Percentiles rank a stretch among this genome's conserved stretches.
phyloP scores from a whole-genome alignment of 345 rosid species.

The Eucalyptus viminalis region DNA sequence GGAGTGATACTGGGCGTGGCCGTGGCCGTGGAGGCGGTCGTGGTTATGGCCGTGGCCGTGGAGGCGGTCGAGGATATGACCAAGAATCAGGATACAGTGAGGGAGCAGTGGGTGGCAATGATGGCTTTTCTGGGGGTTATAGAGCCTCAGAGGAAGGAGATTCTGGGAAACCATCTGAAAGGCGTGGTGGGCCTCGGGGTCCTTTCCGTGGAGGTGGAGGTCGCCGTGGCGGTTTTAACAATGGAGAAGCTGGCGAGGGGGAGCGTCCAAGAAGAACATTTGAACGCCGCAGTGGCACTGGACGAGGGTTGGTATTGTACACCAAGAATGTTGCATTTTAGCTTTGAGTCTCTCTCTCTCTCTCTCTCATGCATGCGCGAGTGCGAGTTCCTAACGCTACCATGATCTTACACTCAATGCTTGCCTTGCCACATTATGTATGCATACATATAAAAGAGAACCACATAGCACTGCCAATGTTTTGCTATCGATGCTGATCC shows the following conservation, averaged over 20 bases:
- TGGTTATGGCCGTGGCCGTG: conserved; percentile 23
- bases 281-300: conserved; percentile 94
- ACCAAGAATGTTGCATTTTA: neutral
- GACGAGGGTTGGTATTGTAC: conserved; percentile 63
- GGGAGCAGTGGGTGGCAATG: conserved; percentile 18
- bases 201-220: conserved; percentile 71
- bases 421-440: neutral
- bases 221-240: conserved; percentile 56
- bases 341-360: neutral
- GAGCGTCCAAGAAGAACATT: conserved; percentile 48
- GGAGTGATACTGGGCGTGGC: conserved; percentile 60
- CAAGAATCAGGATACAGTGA: conserved; percentile 46
- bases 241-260: conserved; percentile 60
- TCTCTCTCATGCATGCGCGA: neutral
- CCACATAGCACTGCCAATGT: neutral
- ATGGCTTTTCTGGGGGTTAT: conserved; percentile 51
- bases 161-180: conserved; percentile 37
- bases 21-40: conserved; percentile 30
- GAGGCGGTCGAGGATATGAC: conserved; percentile 44
- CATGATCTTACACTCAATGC: neutral
- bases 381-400: neutral
- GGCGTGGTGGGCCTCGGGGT: conserved; percentile 54
- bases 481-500: neutral
- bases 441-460: neutral
- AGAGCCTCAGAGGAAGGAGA: conserved; percentile 64